Evolutionary conservation across 2,329 filamentous ascomycete genomes (phyloP).

Genomic region (Fusarium drepaniforme): DNA sequence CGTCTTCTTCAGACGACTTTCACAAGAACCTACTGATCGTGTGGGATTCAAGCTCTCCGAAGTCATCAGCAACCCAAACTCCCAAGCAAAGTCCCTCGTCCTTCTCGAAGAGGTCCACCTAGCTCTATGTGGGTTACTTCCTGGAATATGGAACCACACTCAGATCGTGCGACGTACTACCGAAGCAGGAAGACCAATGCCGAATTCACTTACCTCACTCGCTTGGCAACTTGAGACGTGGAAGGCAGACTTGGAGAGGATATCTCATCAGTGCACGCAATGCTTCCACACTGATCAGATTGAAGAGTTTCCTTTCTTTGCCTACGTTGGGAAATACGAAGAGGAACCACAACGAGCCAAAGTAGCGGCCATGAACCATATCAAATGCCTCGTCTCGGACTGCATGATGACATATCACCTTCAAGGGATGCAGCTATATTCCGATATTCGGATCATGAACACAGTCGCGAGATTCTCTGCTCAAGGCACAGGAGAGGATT

Average conservation of each 20-base stretch:
- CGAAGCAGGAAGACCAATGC: slow-evolving; percentile 9
- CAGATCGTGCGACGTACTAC: slow-evolving; percentile 42
- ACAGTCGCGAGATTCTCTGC: slow-evolving; percentile 39
- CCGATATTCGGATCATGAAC: slow-evolving; percentile 49
- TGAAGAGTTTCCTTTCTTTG: slow-evolving; percentile 36
- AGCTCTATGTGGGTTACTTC: slow-evolving; percentile 46
- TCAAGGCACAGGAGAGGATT: slow-evolving; percentile 11
- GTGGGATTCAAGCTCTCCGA: slow-evolving; percentile 47
- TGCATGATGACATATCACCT: slow-evolving; percentile 53
- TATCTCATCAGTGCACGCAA: slow-evolving; percentile 35
- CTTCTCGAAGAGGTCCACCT: slow-evolving; percentile 52
- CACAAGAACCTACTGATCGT: slow-evolving; percentile 49
- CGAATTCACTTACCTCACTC: slow-evolving; percentile 33
- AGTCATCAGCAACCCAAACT: slow-evolving; percentile 44
- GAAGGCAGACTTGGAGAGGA: slow-evolving; percentile 41
- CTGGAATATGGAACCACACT: slow-evolving; percentile 48
- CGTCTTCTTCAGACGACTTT: slow-evolving; percentile 50
- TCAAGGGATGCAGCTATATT: slow-evolving; percentile 51
- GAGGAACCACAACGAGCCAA: slow-evolving; percentile 41
- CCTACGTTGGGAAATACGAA: slow-evolving; percentile 47
- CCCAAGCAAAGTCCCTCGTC: slow-evolving; percentile 41
- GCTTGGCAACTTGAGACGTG: slow-evolving; percentile 44
- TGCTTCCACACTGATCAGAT: slow-evolving; percentile 18
- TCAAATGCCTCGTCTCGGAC: slow-evolving; percentile 48
- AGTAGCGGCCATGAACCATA: slow-evolving; percentile 39